Percentiles rank a stretch among this genome's conserved stretches.
Evolutionary conservation across 768 basidiomycete genomes (phyloP).

Genomic region (Lactarius indigo): DNA sequence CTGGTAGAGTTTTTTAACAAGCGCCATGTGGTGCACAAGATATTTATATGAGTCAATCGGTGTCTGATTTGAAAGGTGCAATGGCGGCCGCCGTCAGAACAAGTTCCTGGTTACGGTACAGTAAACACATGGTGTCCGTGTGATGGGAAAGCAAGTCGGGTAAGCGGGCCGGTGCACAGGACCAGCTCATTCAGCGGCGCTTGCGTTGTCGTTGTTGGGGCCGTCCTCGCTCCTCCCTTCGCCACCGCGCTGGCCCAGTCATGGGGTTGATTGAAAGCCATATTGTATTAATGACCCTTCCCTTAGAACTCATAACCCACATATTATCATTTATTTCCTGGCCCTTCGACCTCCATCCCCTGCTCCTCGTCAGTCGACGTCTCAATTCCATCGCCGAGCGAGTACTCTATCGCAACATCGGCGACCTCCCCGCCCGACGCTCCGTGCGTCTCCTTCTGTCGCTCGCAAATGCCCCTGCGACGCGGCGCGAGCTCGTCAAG

Average conservation of each 20-base stretch:
- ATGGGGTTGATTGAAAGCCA: neutral
- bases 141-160: neutral
- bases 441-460: constrained; percentile 39
- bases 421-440: constrained; percentile 31
- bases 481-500: constrained; percentile 41
- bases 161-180: neutral
- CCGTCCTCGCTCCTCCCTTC: neutral
- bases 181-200: neutral
- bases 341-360: constrained; percentile 29
- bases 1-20: neutral
- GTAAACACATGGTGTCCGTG: too few species aligned
- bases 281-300: constrained; percentile 26
- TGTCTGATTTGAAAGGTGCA: too few species aligned
- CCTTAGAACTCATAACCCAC: constrained; percentile 38
- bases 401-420: constrained; percentile 38
- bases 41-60: neutral
- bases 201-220: neutral
- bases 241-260: neutral
- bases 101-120: too few species aligned
- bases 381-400: constrained; percentile 34
- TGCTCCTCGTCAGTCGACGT: constrained; percentile 29
- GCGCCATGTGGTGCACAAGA: neutral
- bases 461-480: constrained; percentile 37
- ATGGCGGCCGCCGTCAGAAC: too few species aligned
- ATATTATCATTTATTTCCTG: constrained; percentile 30